These are phyloP conservation scores for Vachellia pachyceras DNA, from an alignment of 306 rosid genomes.

Conservation along the genomic window DNA sequence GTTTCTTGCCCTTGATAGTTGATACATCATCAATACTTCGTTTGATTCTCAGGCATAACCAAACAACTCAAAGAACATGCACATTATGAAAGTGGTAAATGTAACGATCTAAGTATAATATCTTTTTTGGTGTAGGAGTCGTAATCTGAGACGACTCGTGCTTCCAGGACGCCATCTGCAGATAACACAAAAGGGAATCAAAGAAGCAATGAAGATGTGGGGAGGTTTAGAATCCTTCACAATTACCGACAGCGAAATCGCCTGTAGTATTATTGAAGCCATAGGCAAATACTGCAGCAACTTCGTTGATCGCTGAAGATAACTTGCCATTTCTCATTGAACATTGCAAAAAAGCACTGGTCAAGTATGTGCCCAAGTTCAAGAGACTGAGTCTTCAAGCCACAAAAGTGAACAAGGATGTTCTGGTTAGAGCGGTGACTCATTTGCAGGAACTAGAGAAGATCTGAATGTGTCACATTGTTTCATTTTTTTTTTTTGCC, in stretches of 20 bases:
- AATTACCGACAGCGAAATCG: not conserved
- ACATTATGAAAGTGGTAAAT: not conserved
- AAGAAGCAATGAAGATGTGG: constrained; percentile 37
- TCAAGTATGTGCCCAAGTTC: constrained; percentile 5
- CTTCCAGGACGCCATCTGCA: constrained; percentile 17
- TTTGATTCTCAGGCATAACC: no score
- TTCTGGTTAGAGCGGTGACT: not conserved
- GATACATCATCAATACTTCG: no score
- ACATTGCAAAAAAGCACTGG: constrained; percentile 5
- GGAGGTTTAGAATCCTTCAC: constrained; percentile 42
- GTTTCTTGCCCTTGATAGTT: no score
- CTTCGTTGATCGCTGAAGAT: constrained; percentile 28
- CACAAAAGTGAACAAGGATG: constrained; percentile 27
- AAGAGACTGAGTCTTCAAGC: constrained; percentile 32
- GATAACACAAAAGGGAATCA: not conserved
- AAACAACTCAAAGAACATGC: no score
- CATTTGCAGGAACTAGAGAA: constrained; percentile 22
- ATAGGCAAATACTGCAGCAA: constrained; percentile 9
- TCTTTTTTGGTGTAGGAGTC: constrained; percentile 32
- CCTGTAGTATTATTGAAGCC: not conserved
- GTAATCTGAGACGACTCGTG: constrained; percentile 37
- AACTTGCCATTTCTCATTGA: not conserved
- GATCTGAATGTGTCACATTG: not conserved
- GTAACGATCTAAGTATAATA: not conserved
- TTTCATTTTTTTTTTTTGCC: no score